These are phyloP conservation scores for Geotrichum histeridarum DNA, from an alignment of 1,139 yeast genomes.

Conservation along the genomic window DNA sequence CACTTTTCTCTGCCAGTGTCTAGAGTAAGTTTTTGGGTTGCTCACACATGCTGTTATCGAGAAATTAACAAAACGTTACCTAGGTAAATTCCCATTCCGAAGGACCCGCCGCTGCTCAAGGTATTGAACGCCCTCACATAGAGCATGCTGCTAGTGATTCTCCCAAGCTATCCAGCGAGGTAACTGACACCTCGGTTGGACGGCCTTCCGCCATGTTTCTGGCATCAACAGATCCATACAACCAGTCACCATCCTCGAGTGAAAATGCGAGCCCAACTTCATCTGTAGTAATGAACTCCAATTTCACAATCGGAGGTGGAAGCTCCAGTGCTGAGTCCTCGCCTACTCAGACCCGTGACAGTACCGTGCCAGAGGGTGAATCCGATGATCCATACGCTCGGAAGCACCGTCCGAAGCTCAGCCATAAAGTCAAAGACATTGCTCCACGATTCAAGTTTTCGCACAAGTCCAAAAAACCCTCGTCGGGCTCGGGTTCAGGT, in stretches of 20 bases:
- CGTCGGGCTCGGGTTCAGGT: constrained; percentile 6
- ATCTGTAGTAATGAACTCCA: constrained; percentile 14
- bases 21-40: constrained; percentile 22
- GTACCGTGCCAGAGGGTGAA: constrained; percentile 23
- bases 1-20: constrained; percentile 35
- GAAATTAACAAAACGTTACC: background rate
- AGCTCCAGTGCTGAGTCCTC: constrained; percentile 12
- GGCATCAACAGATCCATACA: constrained; percentile 9
- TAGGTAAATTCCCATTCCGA: constrained; percentile 1
- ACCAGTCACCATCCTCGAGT: background rate
- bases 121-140: background rate
- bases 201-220: constrained; percentile 16
- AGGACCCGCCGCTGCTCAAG: background rate
- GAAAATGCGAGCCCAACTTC: constrained; percentile 13
- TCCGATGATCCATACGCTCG: constrained; percentile 36
- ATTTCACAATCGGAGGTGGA: constrained; percentile 3
- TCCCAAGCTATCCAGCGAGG: background rate
- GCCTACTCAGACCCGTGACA: constrained; percentile 22
- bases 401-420: constrained; percentile 32
- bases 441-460: constrained; percentile 38
- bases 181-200: background rate
- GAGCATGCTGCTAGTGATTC: background rate
- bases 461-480: constrained; percentile 21
- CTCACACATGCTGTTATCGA: background rate
- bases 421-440: constrained; percentile 30